Evolutionary conservation across 192 early-diverging fungal species (phyloP).

Genomic region (Gorgonomyces haynaldii): DNA sequence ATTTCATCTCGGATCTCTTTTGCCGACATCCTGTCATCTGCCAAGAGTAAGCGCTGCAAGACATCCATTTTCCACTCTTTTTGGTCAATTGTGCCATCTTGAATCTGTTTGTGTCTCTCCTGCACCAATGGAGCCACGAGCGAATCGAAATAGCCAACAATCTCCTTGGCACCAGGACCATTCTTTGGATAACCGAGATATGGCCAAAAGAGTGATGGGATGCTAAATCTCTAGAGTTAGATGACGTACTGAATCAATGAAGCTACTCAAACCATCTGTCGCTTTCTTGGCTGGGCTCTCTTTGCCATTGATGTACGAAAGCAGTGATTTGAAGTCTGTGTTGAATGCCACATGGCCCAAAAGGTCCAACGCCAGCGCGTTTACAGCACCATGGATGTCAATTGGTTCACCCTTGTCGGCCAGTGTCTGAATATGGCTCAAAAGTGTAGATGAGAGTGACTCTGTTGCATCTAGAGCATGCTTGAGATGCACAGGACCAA

Average conservation of each 20-base stretch:
- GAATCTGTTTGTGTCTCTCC: not conserved
- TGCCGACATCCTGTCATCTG: conserved; percentile 9
- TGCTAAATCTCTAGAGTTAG: not conserved
- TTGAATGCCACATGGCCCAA: conserved; percentile 3
- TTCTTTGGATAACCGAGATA: no score
- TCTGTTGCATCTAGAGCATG: conserved; percentile 9
- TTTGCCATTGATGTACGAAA: not conserved
- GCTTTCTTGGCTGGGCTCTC: no score
- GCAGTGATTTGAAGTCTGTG: not conserved
- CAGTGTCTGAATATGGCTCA: not conserved
- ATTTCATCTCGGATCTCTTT: conserved; percentile 31
- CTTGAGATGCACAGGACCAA: conserved; percentile 26
- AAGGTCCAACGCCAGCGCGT: not conserved
- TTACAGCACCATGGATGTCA: not conserved
- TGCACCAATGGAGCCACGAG: no score
- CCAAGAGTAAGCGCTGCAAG: conserved; percentile 21
- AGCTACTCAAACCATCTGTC: no score
- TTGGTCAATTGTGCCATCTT: not conserved
- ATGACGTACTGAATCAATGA: no score
- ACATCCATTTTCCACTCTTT: conserved; percentile 17
- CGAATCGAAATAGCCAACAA: no score
- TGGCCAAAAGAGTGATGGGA: no score
- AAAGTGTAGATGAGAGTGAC: not conserved
- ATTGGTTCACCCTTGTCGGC: not conserved
- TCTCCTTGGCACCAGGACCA: no score